phyloP scores from a whole-genome alignment of 2,329 filamentous ascomycete genomes.

The Aspergillus intermedius region DNA sequence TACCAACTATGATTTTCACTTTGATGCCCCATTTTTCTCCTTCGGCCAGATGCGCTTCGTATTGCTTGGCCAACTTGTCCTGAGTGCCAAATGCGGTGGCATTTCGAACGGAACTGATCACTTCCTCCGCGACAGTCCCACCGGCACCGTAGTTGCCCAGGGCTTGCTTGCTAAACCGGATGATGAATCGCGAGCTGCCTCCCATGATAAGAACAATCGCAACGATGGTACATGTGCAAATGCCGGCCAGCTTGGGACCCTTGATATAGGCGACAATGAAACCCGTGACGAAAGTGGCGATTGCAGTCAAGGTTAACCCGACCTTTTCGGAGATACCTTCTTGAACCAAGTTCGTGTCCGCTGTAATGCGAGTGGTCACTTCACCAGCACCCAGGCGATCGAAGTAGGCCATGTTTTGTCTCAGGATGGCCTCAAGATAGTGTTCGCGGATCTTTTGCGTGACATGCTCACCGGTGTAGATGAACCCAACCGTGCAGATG shows the following conservation, averaged over 20 bases:
- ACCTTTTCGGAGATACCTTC: slow-evolving; percentile 92
- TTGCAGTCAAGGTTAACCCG: slow-evolving; percentile 64
- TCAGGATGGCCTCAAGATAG: slow-evolving; percentile 77
- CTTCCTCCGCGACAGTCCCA: slow-evolving; percentile 86
- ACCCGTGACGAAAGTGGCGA: slow-evolving; percentile 78
- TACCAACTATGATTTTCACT: slow-evolving; percentile 63
- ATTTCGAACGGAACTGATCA: slow-evolving; percentile 87
- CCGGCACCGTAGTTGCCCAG: slow-evolving; percentile 75
- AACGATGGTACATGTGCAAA: slow-evolving; percentile 73
- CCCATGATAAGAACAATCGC: slow-evolving; percentile 76
- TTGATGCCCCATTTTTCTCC: slow-evolving; percentile 72
- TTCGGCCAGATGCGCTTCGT: slow-evolving; percentile 65
- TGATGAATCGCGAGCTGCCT: slow-evolving; percentile 63
- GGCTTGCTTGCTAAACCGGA: slow-evolving; percentile 73
- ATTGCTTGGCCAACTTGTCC: slow-evolving; percentile 80
- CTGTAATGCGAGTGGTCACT: slow-evolving; percentile 88
- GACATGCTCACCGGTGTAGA: slow-evolving; percentile 77
- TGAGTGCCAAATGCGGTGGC: slow-evolving; percentile 90
- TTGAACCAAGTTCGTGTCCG: slow-evolving; percentile 88
- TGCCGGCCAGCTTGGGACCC: slow-evolving; percentile 89
- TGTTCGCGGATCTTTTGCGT: slow-evolving; percentile 71
- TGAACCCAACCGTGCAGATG: slow-evolving; percentile 78
- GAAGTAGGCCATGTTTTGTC: slow-evolving; percentile 87
- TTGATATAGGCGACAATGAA: slow-evolving; percentile 87
- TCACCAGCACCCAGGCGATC: slow-evolving; percentile 90